Conservation (phyloP, 2,329 filamentous ascomycete genomes). For the Ophiostoma ulmi region DNA sequence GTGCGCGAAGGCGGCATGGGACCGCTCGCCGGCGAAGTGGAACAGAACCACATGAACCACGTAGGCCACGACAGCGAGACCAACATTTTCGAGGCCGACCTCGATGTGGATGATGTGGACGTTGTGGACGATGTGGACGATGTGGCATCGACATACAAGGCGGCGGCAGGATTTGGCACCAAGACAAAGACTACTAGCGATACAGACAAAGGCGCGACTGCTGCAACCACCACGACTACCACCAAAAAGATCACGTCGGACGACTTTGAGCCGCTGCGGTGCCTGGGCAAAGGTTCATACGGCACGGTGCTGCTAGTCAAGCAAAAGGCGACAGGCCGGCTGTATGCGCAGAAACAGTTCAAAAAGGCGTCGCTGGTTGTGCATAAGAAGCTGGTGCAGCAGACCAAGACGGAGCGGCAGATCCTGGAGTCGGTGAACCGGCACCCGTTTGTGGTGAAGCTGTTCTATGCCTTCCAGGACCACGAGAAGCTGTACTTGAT, state of each 20-base stretch:
- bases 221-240: conserved; percentile 33
- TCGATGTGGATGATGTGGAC: conserved; percentile 11
- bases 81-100: conserved; percentile 13
- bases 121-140: background rate
- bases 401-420: conserved; percentile 92
- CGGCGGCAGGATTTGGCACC: background rate
- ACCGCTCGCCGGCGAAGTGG: conserved; percentile 6
- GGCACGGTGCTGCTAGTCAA: conserved; percentile 92
- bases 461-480: conserved; percentile 98
- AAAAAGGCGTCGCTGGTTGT: conserved; percentile 94
- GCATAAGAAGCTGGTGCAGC: conserved; percentile 91
- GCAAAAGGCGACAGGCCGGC: conserved; percentile 76
- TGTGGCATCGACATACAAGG: conserved; percentile 6
- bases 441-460: conserved; percentile 95
- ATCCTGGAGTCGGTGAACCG: conserved; percentile 94
- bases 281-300: conserved; percentile 92
- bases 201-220: background rate
- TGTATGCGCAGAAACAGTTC: conserved; percentile 98
- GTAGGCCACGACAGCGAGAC: background rate
- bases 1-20: conserved; percentile 39
- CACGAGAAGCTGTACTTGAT: conserved; percentile 97
- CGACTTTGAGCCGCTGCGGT: conserved; percentile 86
- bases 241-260: conserved; percentile 81
- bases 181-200: background rate
- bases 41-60: conserved; percentile 13